Evolutionary conservation across 1,284 basidiomycete species (phyloP).

Genomic region (Ganoderma lucidum): DNA sequence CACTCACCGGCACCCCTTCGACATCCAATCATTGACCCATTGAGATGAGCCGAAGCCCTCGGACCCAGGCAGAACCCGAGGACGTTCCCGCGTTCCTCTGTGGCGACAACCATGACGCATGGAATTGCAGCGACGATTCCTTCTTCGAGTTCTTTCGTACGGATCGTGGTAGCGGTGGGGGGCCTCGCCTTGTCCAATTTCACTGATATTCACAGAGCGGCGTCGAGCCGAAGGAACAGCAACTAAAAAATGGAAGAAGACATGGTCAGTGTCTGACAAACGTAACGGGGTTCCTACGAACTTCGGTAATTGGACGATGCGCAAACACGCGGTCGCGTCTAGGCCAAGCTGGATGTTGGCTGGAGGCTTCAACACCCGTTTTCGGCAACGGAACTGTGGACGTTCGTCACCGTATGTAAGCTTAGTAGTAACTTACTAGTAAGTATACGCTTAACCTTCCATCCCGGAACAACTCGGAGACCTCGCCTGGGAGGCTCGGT

Average conservation of each 20-base stretch:
- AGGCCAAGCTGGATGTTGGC: conserved; percentile 3
- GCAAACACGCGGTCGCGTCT: not conserved
- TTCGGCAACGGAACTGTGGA: not conserved
- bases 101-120: not conserved
- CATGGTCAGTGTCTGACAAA: conserved; percentile 1
- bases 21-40: not conserved
- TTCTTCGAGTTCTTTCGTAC: not conserved
- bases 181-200: conserved; percentile 1
- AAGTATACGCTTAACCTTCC: not conserved
- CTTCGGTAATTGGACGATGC: not conserved
- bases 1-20: not conserved
- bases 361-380: conserved; percentile 1
- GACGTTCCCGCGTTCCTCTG: not conserved
- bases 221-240: not conserved
- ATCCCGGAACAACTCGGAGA: not conserved
- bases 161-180: not conserved
- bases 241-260: not conserved
- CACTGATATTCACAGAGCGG: not conserved
- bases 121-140: not conserved
- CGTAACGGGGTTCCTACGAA: conserved; percentile 1
- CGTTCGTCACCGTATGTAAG: not conserved
- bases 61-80: not conserved
- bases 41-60: not conserved
- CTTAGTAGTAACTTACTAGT: no score
- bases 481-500: not conserved